Percentiles rank a stretch among this genome's conserved stretches.
Evolutionary conservation across 2,329 filamentous ascomycete species (phyloP).

Genomic region (Epicoccum sorghinum): DNA sequence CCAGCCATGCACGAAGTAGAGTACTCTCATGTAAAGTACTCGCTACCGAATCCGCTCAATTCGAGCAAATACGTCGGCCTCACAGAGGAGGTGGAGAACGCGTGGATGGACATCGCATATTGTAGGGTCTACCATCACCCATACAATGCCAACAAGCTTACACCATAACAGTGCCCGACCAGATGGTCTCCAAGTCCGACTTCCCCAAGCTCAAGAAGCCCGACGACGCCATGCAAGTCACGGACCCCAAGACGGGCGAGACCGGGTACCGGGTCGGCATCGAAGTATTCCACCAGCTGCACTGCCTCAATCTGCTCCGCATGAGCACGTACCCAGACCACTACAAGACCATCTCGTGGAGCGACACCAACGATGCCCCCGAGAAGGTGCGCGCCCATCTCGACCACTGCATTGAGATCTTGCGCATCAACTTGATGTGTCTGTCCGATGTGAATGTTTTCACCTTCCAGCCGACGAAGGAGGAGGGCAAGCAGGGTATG

Average conservation of each 20-base stretch:
- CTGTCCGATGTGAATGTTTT: constrained; percentile 44
- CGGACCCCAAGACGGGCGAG: constrained; percentile 61
- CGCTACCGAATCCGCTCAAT: constrained; percentile 37
- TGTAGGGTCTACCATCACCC: constrained; percentile 32
- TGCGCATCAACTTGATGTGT: constrained; percentile 48
- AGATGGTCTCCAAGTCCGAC: constrained; percentile 63
- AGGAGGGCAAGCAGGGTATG: constrained; percentile 24
- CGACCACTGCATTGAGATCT: constrained; percentile 46
- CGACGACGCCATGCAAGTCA: constrained; percentile 60
- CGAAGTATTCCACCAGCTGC: constrained; percentile 62
- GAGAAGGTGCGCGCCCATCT: constrained; percentile 34
- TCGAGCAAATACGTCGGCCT: constrained; percentile 58
- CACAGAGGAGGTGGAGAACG: constrained; percentile 62
- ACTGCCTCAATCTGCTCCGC: constrained; percentile 45
- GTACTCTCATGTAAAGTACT: constrained; percentile 35
- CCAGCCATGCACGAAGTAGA: constrained; percentile 40
- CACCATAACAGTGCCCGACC: constrained; percentile 59
- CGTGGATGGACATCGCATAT: constrained; percentile 63
- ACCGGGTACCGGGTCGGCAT: constrained; percentile 65
- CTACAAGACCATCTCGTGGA: constrained; percentile 36
- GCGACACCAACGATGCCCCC: constrained; percentile 38
- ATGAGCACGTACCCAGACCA: constrained; percentile 44
- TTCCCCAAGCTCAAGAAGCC: constrained; percentile 61
- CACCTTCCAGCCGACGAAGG: constrained; percentile 32
- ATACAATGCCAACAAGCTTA: constrained; percentile 22